Base-by-base conservation (phyloP, 768 basidiomycete species). In the Phlebiopsis flavidoalba region DNA sequence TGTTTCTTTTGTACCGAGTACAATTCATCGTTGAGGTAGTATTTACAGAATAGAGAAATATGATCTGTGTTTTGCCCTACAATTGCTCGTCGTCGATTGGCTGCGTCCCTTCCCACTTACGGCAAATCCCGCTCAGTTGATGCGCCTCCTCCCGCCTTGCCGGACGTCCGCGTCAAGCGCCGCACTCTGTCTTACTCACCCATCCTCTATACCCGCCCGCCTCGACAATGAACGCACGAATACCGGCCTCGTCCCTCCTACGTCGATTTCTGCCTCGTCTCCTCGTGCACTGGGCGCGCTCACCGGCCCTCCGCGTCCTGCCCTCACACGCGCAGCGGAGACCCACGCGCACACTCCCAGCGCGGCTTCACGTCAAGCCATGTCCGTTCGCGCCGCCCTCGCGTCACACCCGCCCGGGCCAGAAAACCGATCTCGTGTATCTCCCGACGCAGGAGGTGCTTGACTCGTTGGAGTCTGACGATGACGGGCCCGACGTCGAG, bases 401-500 rank as follows among this genome's bases (percentile, higher is more conserved):
- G 35, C 80, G 0, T 64, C 76, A 14, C 75, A 79, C 17, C 74
- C 77, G n/a, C 76, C n/a, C 78, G 8, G 70, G 78, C 6, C 70
- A 80, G 33, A 79, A 75, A n/a, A 83, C 68, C 8, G 59, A 64
- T 37, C 59, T 70, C 3, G 54, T 85, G 14, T 72, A 73, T 26
- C 75, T 79, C 2, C 87, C 87, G 1, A 80, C 84, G 0, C 69
- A 69, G 12, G 5, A 80, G 82, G 0, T 69, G 67, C 10, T 60
- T 37, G 51, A 61, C 33, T 31, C 59, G 51, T 15, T 66, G 65
- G 75, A 80, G 60, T 81, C 85, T 50, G 71, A 89, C 15, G 78
- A 86, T 40, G 83, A 84, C 63, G 88, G 89, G 62, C 71, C 89
- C 2, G 86, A 89, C 48, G 78, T 84, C 2, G 84, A 89, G 21